Base-by-base conservation (phyloP, 164 flowering plant genomes). In the Nymphaea thermarum region DNA sequence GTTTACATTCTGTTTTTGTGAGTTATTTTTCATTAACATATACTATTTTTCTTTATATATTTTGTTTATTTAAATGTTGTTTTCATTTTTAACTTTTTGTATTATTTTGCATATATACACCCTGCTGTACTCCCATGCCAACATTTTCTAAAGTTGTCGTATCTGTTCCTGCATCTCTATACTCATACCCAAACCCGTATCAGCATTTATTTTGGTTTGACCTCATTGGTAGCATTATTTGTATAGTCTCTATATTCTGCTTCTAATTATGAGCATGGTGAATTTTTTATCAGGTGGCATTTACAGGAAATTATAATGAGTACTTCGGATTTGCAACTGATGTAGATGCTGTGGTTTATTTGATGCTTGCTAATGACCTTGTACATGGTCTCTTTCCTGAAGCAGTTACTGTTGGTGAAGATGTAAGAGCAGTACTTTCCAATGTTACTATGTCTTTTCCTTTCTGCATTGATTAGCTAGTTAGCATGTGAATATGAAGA, bases 361-460 rank as follows among this genome's bases (percentile, higher is more conserved):
- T 95, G 81, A 95, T 95, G 98, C 83, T 95, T 78, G 98, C 87
- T 44, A 95, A 95, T 80, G 99, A 95, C 79, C 71, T 95, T 59
- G 86, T 90, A 77, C 99, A 85, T 72, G 98, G 98, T 60, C 91
- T 95, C 67, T 92, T 74, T 75, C 99, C 98, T 42, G 91, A 95
- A 75, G 96, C 99, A 71, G 80, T 95, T 62, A 72, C 86, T 8
- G 67, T 95, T 64, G 99, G 99, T 63, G 99, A 92, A 89, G 98
- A 95, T 86, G 99, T 95, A 86, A 74, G 96, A 25, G 36, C 36
- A 25, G 36, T 25, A 25, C 36, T 25, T 25, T 25, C 36, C 36
- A 25, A 25, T 80, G 7, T 41, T 12, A 62, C 64, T 14, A 8
- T 62, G 12, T 11, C 42, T 10, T 62, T 6, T 62, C n/a, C 7